Base-by-base conservation (phyloP, 169 alveolate genomes). In the Plasmodium blacklocki region DNA sequence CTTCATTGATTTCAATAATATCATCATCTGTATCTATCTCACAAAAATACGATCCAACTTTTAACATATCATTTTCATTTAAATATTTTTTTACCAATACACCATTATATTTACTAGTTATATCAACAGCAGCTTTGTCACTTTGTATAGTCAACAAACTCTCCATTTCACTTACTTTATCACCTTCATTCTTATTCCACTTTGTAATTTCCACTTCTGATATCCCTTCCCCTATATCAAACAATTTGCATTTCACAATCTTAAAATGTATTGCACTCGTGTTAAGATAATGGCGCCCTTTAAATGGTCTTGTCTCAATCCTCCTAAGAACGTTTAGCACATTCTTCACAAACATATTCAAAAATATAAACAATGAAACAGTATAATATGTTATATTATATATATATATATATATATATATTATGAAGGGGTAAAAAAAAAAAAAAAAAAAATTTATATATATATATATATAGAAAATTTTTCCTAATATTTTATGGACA, bases 71-170 rank as follows among this genome's bases (percentile, higher is more conserved):
- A 15, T 97, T 99, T 62, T 89, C 96, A 56, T 94, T 83, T 52
- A 92, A 96, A 88, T 96, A 93, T 15, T 97, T 80, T 74, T 96
- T 96, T 72, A 95, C 96, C 58, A 97, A 93, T 56, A 93, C 89
- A n/a, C 99, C 99, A 52, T 96, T 93, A 88, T 94, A 96, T 29
- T 97, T 95, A 47, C 98, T 94, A 29, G 99, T 98, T 91, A 98
- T 98, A 74, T 98, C 96, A 9, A 98, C 98, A 26, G 98, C 98
- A 23, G 98, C 97, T 88, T 98, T 98, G 85, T 98, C 99, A 29
- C 98, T 96, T 87, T 96, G 97, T 11, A 98, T 99, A 54, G 97
- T 98, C 73, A 98, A 95, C 0, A 98, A 86, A 3, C 97, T 94
- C 49, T 98, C 98, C 96, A 97, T 97, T 97, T 97, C 99, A 71